These are phyloP conservation scores for Colletotrichum sp. DNA, from an alignment of 2,329 filamentous ascomycete genomes.

Conservation along the genomic window DNA sequence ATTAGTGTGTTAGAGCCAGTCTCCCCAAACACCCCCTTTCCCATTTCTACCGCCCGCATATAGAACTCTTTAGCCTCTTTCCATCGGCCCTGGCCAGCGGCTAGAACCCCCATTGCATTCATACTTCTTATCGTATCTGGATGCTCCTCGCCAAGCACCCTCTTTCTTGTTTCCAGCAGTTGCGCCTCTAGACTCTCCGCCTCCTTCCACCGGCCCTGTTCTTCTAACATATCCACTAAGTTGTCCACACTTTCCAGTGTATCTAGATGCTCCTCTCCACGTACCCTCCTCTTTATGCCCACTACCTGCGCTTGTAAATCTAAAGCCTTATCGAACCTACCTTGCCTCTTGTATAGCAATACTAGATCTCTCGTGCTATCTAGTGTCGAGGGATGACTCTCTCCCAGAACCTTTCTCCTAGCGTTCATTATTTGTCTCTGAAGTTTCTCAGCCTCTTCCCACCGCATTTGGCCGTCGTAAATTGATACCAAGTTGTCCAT, in stretches of 20 bases:
- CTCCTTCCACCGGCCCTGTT: not conserved
- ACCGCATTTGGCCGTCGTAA: not conserved
- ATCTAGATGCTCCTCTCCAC: not conserved
- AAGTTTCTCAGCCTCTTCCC: not conserved
- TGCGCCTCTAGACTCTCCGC: not conserved
- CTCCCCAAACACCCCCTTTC: not conserved
- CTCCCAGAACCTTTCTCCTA: not conserved
- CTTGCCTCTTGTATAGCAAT: accelerated
- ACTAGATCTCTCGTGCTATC: accelerated
- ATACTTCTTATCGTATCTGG: not conserved
- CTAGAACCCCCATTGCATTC: not conserved
- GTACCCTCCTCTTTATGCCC: accelerated
- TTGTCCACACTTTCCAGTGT: not conserved
- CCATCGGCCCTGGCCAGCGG: not conserved
- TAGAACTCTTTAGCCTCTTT: not conserved
- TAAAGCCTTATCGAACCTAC: not conserved
- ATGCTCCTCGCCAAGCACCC: not conserved
- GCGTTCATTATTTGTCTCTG: not conserved
- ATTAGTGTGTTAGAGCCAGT: not conserved
- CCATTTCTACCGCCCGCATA: not conserved
- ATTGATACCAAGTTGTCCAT: not conserved
- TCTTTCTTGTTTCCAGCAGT: not conserved
- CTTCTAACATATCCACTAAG: accelerated
- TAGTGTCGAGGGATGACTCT: not conserved
- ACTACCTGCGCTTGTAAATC: not conserved